Conservation (phyloP, 805 yeast species). For the Kazachstania viticola region DNA sequence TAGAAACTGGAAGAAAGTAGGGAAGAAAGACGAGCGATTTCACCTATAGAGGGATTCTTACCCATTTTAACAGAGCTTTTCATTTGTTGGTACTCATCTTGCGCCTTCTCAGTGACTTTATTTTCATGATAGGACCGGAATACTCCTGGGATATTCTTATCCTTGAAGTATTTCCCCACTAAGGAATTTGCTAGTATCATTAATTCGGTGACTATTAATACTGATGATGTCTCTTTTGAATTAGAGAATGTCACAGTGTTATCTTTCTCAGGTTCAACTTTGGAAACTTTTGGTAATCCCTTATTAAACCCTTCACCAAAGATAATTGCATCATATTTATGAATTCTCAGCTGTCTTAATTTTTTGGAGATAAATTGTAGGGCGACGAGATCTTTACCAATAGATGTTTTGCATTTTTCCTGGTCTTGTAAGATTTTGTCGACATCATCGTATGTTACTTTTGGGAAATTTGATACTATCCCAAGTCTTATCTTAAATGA, state of each 20-base stretch:
- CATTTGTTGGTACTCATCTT: slow-evolving; percentile 14
- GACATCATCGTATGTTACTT: slow-evolving; percentile 53
- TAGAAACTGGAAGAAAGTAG: slow-evolving; percentile 44
- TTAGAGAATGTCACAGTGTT: slow-evolving; percentile 15
- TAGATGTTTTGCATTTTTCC: slow-evolving; percentile 1
- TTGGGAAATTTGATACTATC: slow-evolving; percentile 34
- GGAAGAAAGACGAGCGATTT: slow-evolving; percentile 33
- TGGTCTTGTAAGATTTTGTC: slow-evolving; percentile 34
- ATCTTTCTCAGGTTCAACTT: slow-evolving; percentile 3
- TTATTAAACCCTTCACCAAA: slow-evolving; percentile 29
- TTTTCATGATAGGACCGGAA: slow-evolving; percentile 28
- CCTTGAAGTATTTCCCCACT: slow-evolving; percentile 36
- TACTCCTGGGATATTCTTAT: slow-evolving; percentile 40
- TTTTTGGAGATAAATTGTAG: slow-evolving; percentile 22
- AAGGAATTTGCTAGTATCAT: slow-evolving; percentile 74
- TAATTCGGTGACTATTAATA: slow-evolving; percentile 61
- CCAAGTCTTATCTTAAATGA: slow-evolving; percentile 32
- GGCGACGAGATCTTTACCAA: slow-evolving; percentile 26
- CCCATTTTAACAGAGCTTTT: slow-evolving; percentile 12
- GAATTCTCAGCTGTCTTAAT: slow-evolving; percentile 22
- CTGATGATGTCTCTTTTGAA: slow-evolving; percentile 35
- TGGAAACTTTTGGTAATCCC: slow-evolving; percentile 13
- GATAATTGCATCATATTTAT: slow-evolving; percentile 30
- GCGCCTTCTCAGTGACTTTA: slow-evolving; percentile 19
- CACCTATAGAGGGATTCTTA: slow-evolving; percentile 26